Evolutionary conservation across 257 asterid species (phyloP), one percentile per base, ranked within the genome.

Genomic region (Eustoma russellianum): DNA sequence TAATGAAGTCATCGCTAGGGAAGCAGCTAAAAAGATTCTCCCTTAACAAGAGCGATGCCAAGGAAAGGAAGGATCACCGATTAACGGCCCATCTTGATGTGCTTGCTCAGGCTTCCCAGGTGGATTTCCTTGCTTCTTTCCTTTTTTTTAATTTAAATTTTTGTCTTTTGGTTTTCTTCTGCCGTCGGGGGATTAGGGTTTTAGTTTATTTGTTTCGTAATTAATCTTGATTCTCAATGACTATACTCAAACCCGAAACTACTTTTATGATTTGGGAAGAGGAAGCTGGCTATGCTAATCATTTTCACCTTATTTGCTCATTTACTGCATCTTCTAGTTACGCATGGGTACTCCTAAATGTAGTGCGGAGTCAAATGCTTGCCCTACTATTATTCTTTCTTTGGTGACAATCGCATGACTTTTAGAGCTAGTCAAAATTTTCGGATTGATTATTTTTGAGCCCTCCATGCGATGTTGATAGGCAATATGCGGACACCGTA

Each of bases 1-100:
- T 46, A 17, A 74, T 74, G 77, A 66, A 59, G 74, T 70, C 77
- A 41, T 66, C 80, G 44, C 50, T 74, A 18, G 72, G 68, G 53
- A 74, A 66, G 69, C 74, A 69, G 73, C 68, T 74, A 17, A 70
- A 52, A 65, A 67, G 52, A 53, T 66, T 74, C 18, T 55, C 74
- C 15, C 60, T 66, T 40, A 74, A 60, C 60, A 70, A 70, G 55
- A 50, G 56, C 38, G 69, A 66, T 66, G 52, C 62, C 3, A 66
- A 71, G 63, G 77, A 70, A 33, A 67, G 66, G 67, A 67, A 61
- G 55, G 72, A 70, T 74, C 68, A 56, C 28, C 80, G 63, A 14
- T n/a, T 62, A 35, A 33, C 67, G 49, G 60, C 62, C 16, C 66
- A 62, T 57, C 63, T 46, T 28, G 74, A 74, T 55, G 69, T 60